Conservation (phyloP, 768 basidiomycete species). For the Agaricus sinodeliciosus region DNA sequence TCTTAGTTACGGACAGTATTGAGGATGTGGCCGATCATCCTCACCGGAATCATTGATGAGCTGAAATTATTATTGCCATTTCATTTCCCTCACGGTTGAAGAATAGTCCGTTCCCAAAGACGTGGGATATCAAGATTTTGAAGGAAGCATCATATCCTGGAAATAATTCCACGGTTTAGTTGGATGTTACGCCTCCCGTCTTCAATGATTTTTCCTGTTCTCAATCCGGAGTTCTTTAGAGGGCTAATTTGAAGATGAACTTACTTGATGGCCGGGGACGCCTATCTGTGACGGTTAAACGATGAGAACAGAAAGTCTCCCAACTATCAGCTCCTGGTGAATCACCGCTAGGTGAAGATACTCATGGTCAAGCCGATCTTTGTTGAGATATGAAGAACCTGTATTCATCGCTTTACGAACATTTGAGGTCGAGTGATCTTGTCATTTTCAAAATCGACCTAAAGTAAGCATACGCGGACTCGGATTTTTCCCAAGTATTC, state of each 20-base stretch:
- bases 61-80: slow-evolving; percentile 66
- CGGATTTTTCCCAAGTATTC: not conserved
- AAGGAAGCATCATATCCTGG: slow-evolving; percentile 78
- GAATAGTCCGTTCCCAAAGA: slow-evolving; percentile 15
- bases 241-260: slow-evolving; percentile 16
- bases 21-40: slow-evolving; percentile 78
- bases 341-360: slow-evolving; percentile 44
- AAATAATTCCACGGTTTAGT: slow-evolving; percentile 95
- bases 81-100: slow-evolving; percentile 38
- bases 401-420: slow-evolving; percentile 43
- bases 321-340: slow-evolving; percentile 59
- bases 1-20: slow-evolving; percentile 71
- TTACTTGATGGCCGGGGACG: slow-evolving; percentile 21
- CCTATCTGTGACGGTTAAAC: slow-evolving; percentile 51
- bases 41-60: slow-evolving; percentile 74
- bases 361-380: slow-evolving; percentile 35
- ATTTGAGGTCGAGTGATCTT: slow-evolving; percentile 49
- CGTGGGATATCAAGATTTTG: slow-evolving; percentile 38
- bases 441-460: slow-evolving; percentile 93
- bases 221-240: slow-evolving; percentile 59
- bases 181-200: slow-evolving; percentile 86
- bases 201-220: slow-evolving; percentile 60
- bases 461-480: slow-evolving; percentile 51
- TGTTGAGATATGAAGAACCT: slow-evolving; percentile 66
- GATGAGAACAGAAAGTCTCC: slow-evolving; percentile 71